Base-by-base conservation (phyloP, 306 rosid genomes). In the Parietaria judaica region DNA sequence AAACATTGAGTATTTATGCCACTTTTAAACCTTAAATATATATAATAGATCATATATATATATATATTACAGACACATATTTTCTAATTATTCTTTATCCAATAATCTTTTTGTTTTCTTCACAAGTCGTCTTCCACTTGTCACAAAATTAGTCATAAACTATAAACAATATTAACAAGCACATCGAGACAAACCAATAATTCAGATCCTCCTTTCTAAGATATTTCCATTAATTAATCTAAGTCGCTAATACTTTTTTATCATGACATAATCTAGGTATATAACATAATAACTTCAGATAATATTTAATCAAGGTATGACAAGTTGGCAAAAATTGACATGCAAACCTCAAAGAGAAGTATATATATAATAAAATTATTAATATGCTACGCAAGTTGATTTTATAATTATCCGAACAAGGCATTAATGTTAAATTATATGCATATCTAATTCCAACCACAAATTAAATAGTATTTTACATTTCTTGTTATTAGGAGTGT, bases 121-220 rank as follows among this genome's bases (percentile, higher is more conserved):
- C 47, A 53, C 1, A 65, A 79, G 76, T 72, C 73, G 70, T 75
- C 78, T 65, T 67, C 66, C 53, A 51, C 68, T 44, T 51, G 56
- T 62, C 57, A 53, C 56, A 52, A 66, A 41, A 41, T 41, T 5
- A 41, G 45, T 8, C 2, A 41, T 41, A 41, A 5, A 41, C 9
- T 44, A 45, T 9, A 60, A 3, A 7, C 44, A 11, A 8, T 60
- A 12, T 15, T 61, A 45, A 60, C 51, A 60, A 43, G 3, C 36
- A 50, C 35, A 64, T 56, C 8, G 41, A 9, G 7, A 16, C 14
- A 59, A 36, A 59, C 4, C 31, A 56, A 47, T 60, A 79, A 53
- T 56, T 60, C 57, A 36, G 58, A 44, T 36, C 51, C 64, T 59
- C 31, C 77, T 68, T 68, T 55, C 16, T 8, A 3, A 6, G 13